Percentiles rank a stretch among this genome's conserved stretches.
Conservation (phyloP, 140 eudicot species). For the Senecio squalidus region DNA sequence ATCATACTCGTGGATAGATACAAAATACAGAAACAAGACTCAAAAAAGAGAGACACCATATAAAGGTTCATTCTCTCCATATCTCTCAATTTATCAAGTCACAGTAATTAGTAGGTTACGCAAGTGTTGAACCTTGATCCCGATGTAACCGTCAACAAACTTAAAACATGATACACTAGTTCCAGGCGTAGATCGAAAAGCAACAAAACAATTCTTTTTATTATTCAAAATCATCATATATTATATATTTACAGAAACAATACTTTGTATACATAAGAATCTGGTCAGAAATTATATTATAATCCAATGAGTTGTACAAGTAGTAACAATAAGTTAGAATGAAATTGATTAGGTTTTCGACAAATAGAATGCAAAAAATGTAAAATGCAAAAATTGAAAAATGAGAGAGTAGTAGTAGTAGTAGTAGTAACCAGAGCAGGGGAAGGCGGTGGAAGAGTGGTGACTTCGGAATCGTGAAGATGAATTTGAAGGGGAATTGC, state of each 20-base stretch:
- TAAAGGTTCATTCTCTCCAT: not conserved
- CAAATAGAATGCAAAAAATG: not conserved
- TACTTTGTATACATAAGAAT: too few relatives aligned
- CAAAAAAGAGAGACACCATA: not conserved
- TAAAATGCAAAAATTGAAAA: not conserved
- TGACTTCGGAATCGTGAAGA: constrained; percentile 96
- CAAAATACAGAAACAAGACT: too few relatives aligned
- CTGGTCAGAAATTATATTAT: too few relatives aligned
- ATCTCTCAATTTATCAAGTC: not conserved
- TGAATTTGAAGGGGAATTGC: constrained; percentile 92
- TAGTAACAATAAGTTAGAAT: too few relatives aligned
- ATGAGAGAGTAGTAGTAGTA: too few relatives aligned
- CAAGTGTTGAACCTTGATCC: too few relatives aligned
- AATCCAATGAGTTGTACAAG: too few relatives aligned
- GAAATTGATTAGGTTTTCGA: not conserved
- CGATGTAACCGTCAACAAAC: not conserved
- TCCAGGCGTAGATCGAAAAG: too few relatives aligned
- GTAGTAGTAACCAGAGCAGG: constrained; percentile 98
- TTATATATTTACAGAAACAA: too few relatives aligned
- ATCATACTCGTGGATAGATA: too few relatives aligned
- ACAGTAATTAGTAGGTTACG: too few relatives aligned
- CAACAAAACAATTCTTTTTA: too few relatives aligned
- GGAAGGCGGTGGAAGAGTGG: constrained; percentile 91
- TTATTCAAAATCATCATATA: not conserved
- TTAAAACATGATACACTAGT: not conserved